Evolutionary conservation across 2,329 filamentous ascomycete genomes (phyloP), one percentile per base, ranked within the genome.

Genomic region (Cercospora citrullina): DNA sequence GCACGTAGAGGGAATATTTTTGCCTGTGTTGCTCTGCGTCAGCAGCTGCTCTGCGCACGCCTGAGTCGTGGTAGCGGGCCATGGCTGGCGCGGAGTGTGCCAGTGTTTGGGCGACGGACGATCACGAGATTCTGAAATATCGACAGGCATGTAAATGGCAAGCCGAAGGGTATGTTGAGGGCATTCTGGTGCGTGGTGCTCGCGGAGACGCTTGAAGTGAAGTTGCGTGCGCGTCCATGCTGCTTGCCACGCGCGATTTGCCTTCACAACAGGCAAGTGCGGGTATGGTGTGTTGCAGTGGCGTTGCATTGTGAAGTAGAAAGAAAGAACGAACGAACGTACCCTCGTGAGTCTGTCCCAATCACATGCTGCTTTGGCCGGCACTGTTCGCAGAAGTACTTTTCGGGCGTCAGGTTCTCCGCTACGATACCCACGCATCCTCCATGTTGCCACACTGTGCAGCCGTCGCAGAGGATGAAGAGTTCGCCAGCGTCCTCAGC

Each of bases 391-490:
- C 95, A 99, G 78, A 95, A 99, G 83, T 99, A 99, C 80, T 98
- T 94, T 64, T 98, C 94, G 9, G 95, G 95, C 72, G 92, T 94
- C 79, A 91, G 90, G 73, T 92, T 90, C 80, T 97, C 94, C 73
- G 95, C 95, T 83, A 96, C 93, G 76, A 99, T 97, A 69, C 95
- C 94, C 68, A 99, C 94, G 77, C 95, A 99, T 69, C 94, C 94
- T 75, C 95, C 95, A 79, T 99, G 95, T 80, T 99, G 95, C 95
- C 94, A 99, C 71, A 98, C 95, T 79, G 96, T 96, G 84, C 95
- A 99, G 72, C 92, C 86, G 81, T 98, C 95, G 86, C 95, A 99
- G 83, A 98, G 94, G 73, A 99, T 94, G 81, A 97, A 99, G 81
- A 98, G 91, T 63, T 94, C 94, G 55, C 94, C 95, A 72, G 94